Evolutionary conservation across 202 grass and related monocot species (phyloP), one percentile per base, ranked within the genome.

Genomic region (Alloteropsis angusta): DNA sequence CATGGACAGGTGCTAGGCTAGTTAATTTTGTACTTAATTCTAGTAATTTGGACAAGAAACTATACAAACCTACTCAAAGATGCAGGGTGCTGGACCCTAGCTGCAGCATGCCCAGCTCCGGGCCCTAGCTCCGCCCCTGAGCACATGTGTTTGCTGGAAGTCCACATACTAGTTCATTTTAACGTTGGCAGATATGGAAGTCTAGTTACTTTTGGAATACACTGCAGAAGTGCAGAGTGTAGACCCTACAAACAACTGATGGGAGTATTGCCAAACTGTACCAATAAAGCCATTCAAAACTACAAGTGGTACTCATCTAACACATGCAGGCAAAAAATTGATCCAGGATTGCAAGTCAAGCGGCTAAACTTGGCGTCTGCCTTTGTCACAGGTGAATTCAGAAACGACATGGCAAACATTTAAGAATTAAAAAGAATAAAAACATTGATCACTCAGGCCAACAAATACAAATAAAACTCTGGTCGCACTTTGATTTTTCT

Each of bases 381-480:
- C 49, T 7, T 12, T 82, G 53, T 43, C 7, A 0, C 10, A 74
- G 22, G 30, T 25, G 5, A 82, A 25, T 13, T 34, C 45, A 74
- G 36, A 74, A 19, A 65, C 9, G 3, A 47, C 16, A 34, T 10
- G 64, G 12, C 13, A 30, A 63, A 53, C 52, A 68, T 49, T 60
- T 69, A 67, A 44, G 65, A 71, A 71, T 23, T 62, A 4, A 23
- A 41, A 49, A 68, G n/a, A n/a, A n/a, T n/a, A 65, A 85, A 8
- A 21, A 72, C 2, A 78, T 15, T 6, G 23, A 17, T 37, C 43
- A 34, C 35, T 58, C 32, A 58, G 47, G 57, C 32, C 26, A 64
- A 72, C 23, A 46, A 36, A 65, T 14, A 7, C 71, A 19, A 26
- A 5, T 32, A 52, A 42, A 82, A 34, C 15, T 53, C 21, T 30